phyloP scores from a whole-genome alignment of 139 green algal genomes.

The Raphidocelis subcapitata region DNA sequence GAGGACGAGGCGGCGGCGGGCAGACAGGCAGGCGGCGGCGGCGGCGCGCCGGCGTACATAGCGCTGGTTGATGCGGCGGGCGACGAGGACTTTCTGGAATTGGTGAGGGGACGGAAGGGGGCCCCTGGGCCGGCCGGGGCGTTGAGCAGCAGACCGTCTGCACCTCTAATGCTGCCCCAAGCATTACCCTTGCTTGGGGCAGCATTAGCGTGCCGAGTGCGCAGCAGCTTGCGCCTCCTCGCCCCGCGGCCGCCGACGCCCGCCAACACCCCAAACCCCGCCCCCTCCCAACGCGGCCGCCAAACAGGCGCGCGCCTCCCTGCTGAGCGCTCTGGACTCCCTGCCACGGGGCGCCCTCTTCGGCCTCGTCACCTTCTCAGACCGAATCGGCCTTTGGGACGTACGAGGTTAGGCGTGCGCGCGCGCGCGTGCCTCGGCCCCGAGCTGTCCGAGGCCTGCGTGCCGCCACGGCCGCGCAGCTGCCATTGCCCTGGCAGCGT shows the following conservation, averaged over 20 bases:
- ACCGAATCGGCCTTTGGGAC: slow-evolving; percentile 38
- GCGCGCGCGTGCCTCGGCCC: not conserved
- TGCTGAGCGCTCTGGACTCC: slow-evolving; percentile 79
- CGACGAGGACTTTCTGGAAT: slow-evolving; percentile 70
- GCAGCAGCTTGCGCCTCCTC: not conserved
- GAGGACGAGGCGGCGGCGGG: slow-evolving; percentile 1
- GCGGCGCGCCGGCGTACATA: slow-evolving; percentile 57
- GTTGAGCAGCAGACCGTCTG: too few species aligned
- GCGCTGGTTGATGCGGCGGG: slow-evolving; percentile 58
- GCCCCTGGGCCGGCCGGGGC: too few species aligned
- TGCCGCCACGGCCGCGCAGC: too few species aligned
- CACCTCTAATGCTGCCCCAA: too few species aligned
- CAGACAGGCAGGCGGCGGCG: slow-evolving; percentile 8
- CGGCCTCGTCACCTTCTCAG: slow-evolving; percentile 64
- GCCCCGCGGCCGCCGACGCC: too few species aligned
- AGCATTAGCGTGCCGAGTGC: not conserved
- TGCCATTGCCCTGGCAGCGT: too few species aligned
- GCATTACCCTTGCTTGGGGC: too few species aligned
- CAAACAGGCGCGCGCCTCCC: slow-evolving; percentile 45
- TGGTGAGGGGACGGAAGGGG: slow-evolving; percentile 46
- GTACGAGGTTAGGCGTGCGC: not conserved
- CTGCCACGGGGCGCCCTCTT: slow-evolving; percentile 67
- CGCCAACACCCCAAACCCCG: not conserved
- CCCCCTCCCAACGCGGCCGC: not conserved
- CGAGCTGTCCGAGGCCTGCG: too few species aligned